These are phyloP conservation scores for Lichtheimia corymbifera DNA, from an alignment of 371 early-diverging fungal species.

Conservation along the genomic window DNA sequence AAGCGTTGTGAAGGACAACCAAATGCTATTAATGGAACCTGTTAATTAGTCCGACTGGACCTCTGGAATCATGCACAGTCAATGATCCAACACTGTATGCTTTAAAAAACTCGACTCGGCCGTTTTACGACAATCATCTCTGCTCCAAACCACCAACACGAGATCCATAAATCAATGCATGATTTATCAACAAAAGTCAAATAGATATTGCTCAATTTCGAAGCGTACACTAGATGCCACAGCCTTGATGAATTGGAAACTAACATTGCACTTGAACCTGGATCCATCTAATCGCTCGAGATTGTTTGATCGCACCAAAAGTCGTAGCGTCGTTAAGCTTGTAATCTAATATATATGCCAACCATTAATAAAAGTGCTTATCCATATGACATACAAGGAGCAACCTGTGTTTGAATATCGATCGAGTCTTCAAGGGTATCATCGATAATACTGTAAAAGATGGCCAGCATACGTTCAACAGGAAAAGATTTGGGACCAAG, in stretches of 20 bases:
- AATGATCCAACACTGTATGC: background rate
- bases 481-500: conserved; percentile 90
- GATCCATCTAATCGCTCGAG: conserved; percentile 77
- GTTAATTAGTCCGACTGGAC: background rate
- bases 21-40: background rate
- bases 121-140: background rate
- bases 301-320: conserved; percentile 68
- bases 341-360: conserved; percentile 56
- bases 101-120: background rate
- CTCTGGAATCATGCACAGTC: background rate
- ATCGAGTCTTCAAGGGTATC: conserved; percentile 71
- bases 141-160: too few relatives aligned
- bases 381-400: background rate
- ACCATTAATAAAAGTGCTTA: background rate
- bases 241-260: conserved; percentile 69
- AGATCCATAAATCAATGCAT: background rate
- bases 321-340: conserved; percentile 71
- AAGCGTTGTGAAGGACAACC: too few relatives aligned
- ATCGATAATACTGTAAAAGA: conserved; percentile 87
- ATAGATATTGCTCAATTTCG: conserved; percentile 82
- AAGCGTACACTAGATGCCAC: conserved; percentile 76
- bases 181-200: conserved; percentile 57
- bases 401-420: conserved; percentile 79
- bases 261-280: conserved; percentile 86
- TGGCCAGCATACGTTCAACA: conserved; percentile 92